Conservation (phyloP, 1,139 yeast genomes). For the Lodderomyces oxycetoniae region DNA sequence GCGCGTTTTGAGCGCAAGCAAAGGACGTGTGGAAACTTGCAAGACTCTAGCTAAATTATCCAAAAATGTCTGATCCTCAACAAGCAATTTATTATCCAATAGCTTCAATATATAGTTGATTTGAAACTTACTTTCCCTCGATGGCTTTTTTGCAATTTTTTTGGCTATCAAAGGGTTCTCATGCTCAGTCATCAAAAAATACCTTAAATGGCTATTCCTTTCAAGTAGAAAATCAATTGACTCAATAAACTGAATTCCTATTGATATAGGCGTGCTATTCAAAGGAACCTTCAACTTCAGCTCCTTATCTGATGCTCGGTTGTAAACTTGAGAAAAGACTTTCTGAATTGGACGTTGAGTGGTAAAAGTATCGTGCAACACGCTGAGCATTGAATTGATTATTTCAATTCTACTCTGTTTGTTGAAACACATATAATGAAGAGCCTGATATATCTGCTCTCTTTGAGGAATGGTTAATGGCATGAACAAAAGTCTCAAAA, state of each 20-base stretch:
- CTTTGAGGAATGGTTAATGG: constrained; percentile 68
- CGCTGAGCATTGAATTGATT: constrained; percentile 61
- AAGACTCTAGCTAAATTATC: constrained; percentile 72
- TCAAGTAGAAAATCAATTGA: constrained; percentile 70
- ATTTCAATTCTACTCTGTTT: constrained; percentile 77
- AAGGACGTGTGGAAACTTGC: constrained; percentile 73
- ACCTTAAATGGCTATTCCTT: constrained; percentile 63
- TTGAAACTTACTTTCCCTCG: constrained; percentile 58
- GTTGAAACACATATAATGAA: constrained; percentile 66
- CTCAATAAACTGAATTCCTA: constrained; percentile 76
- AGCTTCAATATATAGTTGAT: constrained; percentile 63
- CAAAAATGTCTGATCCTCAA: constrained; percentile 70
- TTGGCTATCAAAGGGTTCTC: constrained; percentile 53
- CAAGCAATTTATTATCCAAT: constrained; percentile 58
- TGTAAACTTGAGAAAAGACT: constrained; percentile 55
- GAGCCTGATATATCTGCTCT: constrained; percentile 60
- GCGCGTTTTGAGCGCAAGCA: constrained; percentile 47
- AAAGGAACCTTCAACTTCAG: constrained; percentile 42
- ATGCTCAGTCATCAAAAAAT: constrained; percentile 77
- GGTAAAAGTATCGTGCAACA: constrained; percentile 68
- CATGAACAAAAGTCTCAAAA: constrained; percentile 66
- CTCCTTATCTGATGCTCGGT: constrained; percentile 23
- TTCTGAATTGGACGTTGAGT: constrained; percentile 61
- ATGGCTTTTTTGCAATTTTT: constrained; percentile 26
- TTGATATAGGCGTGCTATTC: constrained; percentile 62